Base-by-base conservation (phyloP, 192 early-diverging fungal species). In the Linderina pennispora region DNA sequence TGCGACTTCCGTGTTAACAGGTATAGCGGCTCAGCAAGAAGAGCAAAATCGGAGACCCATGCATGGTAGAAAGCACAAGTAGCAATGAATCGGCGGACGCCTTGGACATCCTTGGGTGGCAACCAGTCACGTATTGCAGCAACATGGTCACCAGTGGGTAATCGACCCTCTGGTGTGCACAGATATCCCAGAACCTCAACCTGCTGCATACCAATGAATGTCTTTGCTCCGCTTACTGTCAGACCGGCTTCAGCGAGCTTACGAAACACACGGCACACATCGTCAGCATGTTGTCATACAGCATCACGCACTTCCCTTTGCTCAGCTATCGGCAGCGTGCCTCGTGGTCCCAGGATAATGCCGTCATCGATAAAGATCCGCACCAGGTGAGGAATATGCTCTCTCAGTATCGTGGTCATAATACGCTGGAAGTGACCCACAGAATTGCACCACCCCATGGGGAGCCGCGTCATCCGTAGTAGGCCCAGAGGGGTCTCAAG, bases 361-460 rank as follows among this genome's bases (percentile, higher is more conserved):
- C 45, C 45, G 17, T 47, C 26, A 16, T 47, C 45, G 16, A 47
- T 34, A 16, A 47, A 47, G 20, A 47, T 47, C 3, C 20, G n/a
- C 22, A 31, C 45, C 20, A 11, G 9, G 9, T 31, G 6, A 35
- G 45, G 45, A 8, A 47, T 28, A 11, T 37, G 16, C 11, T 11
- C 6, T 11, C 28, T 5, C 28, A 31, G 11, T 4, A 47, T 16
- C 28, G 11, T 16, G 3, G 7, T 19, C 45, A 47, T 47, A 10
- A 47, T 34, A 4, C 45, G 10, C 20, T 47, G 45, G 16, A 47
- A 47, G 4, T 17, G 4, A 6, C 17, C 28, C 28, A 47, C 45
- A 4, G 26, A 47, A 16, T 47, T 47, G 3, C 3, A 17, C 45
- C 45, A 47, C 14, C 45, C 45, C 45, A 47, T 47, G 20, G 45